Evolutionary conservation across 2,329 filamentous ascomycete genomes (phyloP), one percentile per base, ranked within the genome.

Genomic region (Pestalotiopsis sp.): DNA sequence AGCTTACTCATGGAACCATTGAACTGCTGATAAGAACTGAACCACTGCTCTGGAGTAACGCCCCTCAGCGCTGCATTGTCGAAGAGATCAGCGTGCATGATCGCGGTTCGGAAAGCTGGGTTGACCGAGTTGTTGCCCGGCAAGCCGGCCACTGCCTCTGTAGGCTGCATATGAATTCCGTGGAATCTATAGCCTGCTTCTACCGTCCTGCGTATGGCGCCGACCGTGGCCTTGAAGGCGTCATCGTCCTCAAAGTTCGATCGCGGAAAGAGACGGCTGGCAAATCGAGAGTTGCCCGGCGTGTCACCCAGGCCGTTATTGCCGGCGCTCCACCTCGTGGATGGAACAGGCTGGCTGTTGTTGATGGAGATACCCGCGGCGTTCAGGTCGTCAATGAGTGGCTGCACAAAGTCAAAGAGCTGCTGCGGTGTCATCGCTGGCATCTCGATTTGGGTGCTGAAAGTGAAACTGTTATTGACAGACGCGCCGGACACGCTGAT

Each of bases 41-140:
- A 65, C 27, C 74, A 75, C 68, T 75, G 72, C 23, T 70, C 64
- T 38, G 73, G 67, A 4, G 73, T 73, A 58, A 69, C 31, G 69
- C 69, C 39, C 12, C 38, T 52, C 20, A 20, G 3, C 63, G 69
- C 66, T 67, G 72, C 69, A 69, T 20, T 57, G 62, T 79, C 77
- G 70, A 78, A 79, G 12, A 78, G 66, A 73, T 80, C 79, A 23
- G 76, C 75, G 69, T 80, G 79, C 75, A 80, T 77, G 20, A 72
- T 60, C 38, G 78, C 77, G 49, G 77, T 72, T 14, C 84, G 77
- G 81, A 83, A 86, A 0, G 83, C 83, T 1, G 83, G 83, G 64
- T 81, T 82, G 31, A 84, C 74, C 14, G 80, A 79, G 11, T 78
- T 76, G 5, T 75, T 71, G 62, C 76, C 75, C 6, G 74, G 75